A percentile compares a stretch with the other conserved stretches of the same genome.
Conservation (phyloP, 2,329 filamentous ascomycete species). For the Aspergillus fructus region DNA sequence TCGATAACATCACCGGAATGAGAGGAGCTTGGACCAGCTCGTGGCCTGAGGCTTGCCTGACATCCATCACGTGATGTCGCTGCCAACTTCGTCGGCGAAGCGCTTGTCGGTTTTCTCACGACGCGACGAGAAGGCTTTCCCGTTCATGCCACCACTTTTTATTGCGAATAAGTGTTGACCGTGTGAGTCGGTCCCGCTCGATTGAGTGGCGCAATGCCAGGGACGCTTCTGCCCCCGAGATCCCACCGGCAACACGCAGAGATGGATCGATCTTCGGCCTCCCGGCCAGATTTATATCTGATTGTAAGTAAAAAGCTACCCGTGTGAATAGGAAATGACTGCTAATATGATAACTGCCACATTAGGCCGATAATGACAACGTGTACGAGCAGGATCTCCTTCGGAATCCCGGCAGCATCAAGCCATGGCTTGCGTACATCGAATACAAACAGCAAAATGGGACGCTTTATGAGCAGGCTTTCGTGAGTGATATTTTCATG, state of each 20-base stretch:
- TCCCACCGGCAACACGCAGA: slow-evolving; percentile 44
- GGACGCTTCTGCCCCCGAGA: slow-evolving; percentile 49
- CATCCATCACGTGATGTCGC: slow-evolving; percentile 25
- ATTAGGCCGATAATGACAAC: slow-evolving; percentile 79
- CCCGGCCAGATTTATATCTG: slow-evolving; percentile 46
- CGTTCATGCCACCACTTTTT: slow-evolving; percentile 26
- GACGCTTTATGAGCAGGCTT: slow-evolving; percentile 79
- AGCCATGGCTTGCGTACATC: slow-evolving; percentile 94
- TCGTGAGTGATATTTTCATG: slow-evolving; percentile 45
- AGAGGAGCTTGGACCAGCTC: slow-evolving; percentile 22
- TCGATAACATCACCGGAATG: slow-evolving; percentile 31
- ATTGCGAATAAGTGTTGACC: slow-evolving; percentile 28
- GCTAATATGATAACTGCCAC: slow-evolving; percentile 34
- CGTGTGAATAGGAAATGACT: slow-evolving; percentile 23
- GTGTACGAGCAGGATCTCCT: slow-evolving; percentile 96
- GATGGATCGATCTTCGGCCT: slow-evolving; percentile 43
- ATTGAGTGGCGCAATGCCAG: slow-evolving; percentile 50
- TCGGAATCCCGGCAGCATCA: slow-evolving; percentile 78
- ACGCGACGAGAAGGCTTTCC: slow-evolving; percentile 29
- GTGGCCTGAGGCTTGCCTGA: slow-evolving; percentile 17
- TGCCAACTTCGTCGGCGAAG: slow-evolving; percentile 29
- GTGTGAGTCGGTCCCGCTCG: slow-evolving; percentile 36
- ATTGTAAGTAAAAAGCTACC: slow-evolving; percentile 37
- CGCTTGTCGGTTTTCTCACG: slow-evolving; percentile 16
- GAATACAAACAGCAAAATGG: slow-evolving; percentile 88